Base-by-base conservation (phyloP, 2,329 filamentous ascomycete genomes). In the Botrytis tulipae region DNA sequence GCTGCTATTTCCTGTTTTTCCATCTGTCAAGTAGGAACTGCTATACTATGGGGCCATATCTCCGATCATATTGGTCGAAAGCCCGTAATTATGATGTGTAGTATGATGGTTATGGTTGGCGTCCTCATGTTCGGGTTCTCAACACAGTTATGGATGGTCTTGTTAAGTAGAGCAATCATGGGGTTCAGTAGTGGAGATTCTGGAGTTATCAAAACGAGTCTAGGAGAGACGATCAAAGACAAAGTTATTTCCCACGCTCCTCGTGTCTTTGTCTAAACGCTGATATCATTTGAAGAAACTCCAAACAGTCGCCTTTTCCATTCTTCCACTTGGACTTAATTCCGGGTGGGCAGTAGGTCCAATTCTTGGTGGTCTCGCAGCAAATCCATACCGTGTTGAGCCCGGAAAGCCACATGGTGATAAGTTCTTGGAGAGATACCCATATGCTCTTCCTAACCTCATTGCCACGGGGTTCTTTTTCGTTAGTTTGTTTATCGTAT, bases 21-120 rank as follows among this genome's bases (percentile, higher is more conserved):
- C 0, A 91, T 91, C 0, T 91, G 92, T 0, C 94, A 97, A 81
- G 95, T 95, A 79, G 80, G 93, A 35, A 97, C 93, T 1, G 93
- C 93, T 4, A 90, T 97, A 81, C 82, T 93, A 74, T 97, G 94
- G 94, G 94, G 94, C 0, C 86, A 91, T 0, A 83, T 94, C 5
- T 89, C 91, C 10, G 87, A 90, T 78, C 84, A 83, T 72, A 86
- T 88, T 73, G 94, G 94, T 0, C 87, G 94, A 67, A 97, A 97
- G 82, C 87, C 87, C 25, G 92, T 96, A 22, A 85, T 97, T 29
- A 83, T 97, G 71, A 89, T 97, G 71, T 94, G 94, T 0, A 83
- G 97, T 42, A 78, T 89, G 3, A 87, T 91, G 29, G 76, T 76
- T 35, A 83, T 88, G 2, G 72, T 90, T 25, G 85, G 88, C 0